phyloP scores from a whole-genome alignment of 1,284 basidiomycete genomes.

The Microstroma glucosiphilum region DNA sequence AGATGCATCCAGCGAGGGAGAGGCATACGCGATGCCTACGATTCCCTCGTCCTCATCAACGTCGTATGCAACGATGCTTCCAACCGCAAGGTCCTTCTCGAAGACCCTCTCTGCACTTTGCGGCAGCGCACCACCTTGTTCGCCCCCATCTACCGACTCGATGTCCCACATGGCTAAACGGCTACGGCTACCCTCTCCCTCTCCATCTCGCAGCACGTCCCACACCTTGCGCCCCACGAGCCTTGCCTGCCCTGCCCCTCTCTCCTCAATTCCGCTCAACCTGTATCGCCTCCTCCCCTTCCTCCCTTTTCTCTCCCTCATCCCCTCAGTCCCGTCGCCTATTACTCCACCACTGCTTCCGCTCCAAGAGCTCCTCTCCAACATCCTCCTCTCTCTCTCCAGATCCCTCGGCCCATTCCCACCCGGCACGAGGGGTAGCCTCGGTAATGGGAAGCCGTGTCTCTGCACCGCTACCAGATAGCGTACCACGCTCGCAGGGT shows the following conservation, averaged over 20 bases:
- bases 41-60: constrained; percentile 3
- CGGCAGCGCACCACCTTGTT: neutral
- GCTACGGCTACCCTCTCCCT: neutral
- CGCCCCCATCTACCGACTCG: neutral
- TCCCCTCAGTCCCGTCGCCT: no score
- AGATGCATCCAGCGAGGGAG: neutral
- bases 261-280: no score
- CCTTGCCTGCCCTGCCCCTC: neutral
- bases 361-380: neutral
- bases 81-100: neutral
- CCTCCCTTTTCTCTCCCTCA: no score
- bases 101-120: neutral
- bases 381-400: neutral
- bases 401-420: neutral
- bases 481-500: neutral
- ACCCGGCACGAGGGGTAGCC: neutral
- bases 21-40: neutral
- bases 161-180: neutral
- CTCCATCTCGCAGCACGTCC: neutral
- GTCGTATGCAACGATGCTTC: neutral
- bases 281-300: no score
- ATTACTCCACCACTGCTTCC: no score
- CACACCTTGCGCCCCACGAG: neutral
- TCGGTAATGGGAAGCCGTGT: neutral
- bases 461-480: neutral